Evolutionary conservation across 768 basidiomycete species (phyloP).

Genomic region (Collybia sp.): DNA sequence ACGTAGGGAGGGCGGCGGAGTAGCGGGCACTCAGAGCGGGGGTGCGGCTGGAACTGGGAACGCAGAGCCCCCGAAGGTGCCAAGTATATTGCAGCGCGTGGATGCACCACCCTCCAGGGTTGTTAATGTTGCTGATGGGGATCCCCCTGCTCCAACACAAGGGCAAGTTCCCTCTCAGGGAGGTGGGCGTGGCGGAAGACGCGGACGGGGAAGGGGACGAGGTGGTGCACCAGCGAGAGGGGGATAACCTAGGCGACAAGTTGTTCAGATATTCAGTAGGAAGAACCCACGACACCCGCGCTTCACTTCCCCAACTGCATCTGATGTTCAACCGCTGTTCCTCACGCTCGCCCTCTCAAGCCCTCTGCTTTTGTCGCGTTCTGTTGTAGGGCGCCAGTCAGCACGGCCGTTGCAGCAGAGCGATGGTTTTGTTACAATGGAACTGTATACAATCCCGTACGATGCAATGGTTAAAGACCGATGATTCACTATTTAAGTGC

Average conservation of each 20-base stretch:
- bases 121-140: neutral
- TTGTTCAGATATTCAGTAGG: no score
- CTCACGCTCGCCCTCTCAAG: no score
- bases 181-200: slow-evolving; percentile 6
- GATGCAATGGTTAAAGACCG: no score
- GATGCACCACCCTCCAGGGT: slow-evolving; percentile 11
- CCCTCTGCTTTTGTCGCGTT: no score
- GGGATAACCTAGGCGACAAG: neutral
- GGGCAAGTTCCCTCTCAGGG: neutral
- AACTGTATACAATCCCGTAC: no score
- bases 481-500: no score
- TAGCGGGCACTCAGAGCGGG: slow-evolving; percentile 4
- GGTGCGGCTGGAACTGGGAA: neutral
- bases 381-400: no score
- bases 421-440: no score
- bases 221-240: slow-evolving; percentile 5
- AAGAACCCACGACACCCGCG: no score
- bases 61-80: slow-evolving; percentile 14
- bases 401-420: no score
- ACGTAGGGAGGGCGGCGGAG: slow-evolving; percentile 6
- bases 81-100: slow-evolving; percentile 25
- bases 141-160: neutral
- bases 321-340: no score
- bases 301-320: no score
- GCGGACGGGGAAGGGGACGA: slow-evolving; percentile 13